Conservation (phyloP, 2,329 filamentous ascomycete species). For the Aspergillus ustus region DNA sequence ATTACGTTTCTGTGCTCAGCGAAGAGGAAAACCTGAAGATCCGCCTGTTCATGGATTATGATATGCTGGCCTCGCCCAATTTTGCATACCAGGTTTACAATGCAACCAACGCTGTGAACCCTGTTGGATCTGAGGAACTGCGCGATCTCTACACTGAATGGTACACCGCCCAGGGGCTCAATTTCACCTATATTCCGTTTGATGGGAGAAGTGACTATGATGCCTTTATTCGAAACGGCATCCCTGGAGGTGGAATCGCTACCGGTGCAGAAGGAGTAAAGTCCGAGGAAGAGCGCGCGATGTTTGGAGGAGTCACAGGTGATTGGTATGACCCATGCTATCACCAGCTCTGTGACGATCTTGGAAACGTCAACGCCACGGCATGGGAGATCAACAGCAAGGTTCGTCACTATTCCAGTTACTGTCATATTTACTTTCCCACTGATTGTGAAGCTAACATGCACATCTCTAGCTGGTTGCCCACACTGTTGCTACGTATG, state of each 20-base stretch:
- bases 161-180: constrained; percentile 66
- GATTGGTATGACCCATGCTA: constrained; percentile 61
- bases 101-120: constrained; percentile 58
- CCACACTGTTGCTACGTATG: constrained; percentile 73
- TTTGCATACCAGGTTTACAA: constrained; percentile 62
- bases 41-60: constrained; percentile 70
- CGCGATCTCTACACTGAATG: constrained; percentile 70
- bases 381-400: constrained; percentile 61
- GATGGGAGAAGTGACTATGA: constrained; percentile 81
- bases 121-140: constrained; percentile 69
- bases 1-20: constrained; percentile 58
- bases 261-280: constrained; percentile 79
- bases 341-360: constrained; percentile 57
- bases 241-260: constrained; percentile 75
- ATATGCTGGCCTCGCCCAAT: constrained; percentile 69
- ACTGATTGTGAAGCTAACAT: not conserved
- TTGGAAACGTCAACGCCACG: constrained; percentile 57
- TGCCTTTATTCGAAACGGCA: constrained; percentile 72
- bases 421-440: too few species aligned
- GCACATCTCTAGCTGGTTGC: constrained; percentile 56
- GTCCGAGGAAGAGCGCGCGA: constrained; percentile 65
- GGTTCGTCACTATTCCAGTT: constrained; percentile 25
- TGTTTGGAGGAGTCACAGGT: constrained; percentile 72
- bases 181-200: constrained; percentile 74
- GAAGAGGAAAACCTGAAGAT: constrained; percentile 61